A percentile compares a stretch with the other conserved stretches of the same genome.
phyloP scores from a whole-genome alignment of 805 yeast genomes.

The Wickerhamiella bombiphila region DNA sequence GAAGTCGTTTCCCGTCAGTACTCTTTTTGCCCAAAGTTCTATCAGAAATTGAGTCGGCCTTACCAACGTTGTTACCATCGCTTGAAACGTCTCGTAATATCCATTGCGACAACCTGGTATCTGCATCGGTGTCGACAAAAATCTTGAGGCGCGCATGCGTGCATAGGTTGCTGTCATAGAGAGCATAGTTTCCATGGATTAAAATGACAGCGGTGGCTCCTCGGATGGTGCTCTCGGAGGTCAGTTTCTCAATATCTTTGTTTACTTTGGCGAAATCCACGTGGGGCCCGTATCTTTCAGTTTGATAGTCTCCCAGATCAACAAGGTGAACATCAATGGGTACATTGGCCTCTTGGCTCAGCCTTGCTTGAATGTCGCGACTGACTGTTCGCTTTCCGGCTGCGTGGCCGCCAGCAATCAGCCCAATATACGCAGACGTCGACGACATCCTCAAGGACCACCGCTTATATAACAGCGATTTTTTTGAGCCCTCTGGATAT shows the following conservation, averaged over 20 bases:
- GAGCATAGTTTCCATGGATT: constrained; percentile 68
- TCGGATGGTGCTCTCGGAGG: not conserved
- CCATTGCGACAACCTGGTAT: constrained; percentile 70
- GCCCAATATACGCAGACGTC: constrained; percentile 24
- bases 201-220: constrained; percentile 25
- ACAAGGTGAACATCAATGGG: constrained; percentile 19
- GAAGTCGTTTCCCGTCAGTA: constrained; percentile 11
- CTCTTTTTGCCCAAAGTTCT: not conserved
- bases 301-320: constrained; percentile 32
- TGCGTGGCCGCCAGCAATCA: constrained; percentile 51
- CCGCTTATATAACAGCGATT: not conserved
- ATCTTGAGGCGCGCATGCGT: constrained; percentile 48
- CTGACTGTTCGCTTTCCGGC: constrained; percentile 34
- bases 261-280: constrained; percentile 24
- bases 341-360: constrained; percentile 17
- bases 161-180: constrained; percentile 46
- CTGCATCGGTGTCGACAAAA: constrained; percentile 74
- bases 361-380: constrained; percentile 23
- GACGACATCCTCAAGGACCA: not conserved
- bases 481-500: not conserved
- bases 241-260: constrained; percentile 6
- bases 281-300: constrained; percentile 12
- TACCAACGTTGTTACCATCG: not conserved
- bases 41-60: too few relatives aligned
- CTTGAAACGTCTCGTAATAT: constrained; percentile 25